These are phyloP conservation scores for Termitomyces sp. DNA, from an alignment of 768 basidiomycete species.

Conservation along the genomic window DNA sequence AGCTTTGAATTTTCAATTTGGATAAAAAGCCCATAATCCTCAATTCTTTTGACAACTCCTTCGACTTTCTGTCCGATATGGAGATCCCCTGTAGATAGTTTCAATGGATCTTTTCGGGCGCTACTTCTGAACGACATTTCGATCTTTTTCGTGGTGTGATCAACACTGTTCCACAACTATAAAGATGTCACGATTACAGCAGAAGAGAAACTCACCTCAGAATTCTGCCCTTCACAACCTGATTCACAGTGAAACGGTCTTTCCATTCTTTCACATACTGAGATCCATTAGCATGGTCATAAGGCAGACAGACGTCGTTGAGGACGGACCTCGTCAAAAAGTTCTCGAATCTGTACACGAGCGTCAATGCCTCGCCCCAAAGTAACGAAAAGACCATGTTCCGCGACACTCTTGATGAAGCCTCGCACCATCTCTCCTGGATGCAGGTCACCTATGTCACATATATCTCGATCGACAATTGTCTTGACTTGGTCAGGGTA, in stretches of 20 bases:
- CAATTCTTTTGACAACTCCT: constrained; percentile 74
- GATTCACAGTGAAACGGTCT: constrained; percentile 66
- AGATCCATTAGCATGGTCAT: constrained; percentile 6
- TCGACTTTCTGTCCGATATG: constrained; percentile 75
- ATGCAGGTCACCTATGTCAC: constrained; percentile 52
- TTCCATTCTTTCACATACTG: constrained; percentile 98
- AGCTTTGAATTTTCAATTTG: constrained; percentile 81
- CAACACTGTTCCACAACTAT: constrained; percentile 44
- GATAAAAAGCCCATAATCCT: constrained; percentile 91
- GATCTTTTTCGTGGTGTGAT: constrained; percentile 68
- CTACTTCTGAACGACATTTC: constrained; percentile 84
- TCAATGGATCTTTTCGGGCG: constrained; percentile 37
- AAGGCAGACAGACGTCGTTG: not conserved
- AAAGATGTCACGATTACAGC: not conserved
- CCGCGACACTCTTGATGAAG: constrained; percentile 82
- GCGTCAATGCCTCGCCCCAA: constrained; percentile 83
- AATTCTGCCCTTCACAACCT: constrained; percentile 84
- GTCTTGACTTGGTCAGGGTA: constrained; percentile 40
- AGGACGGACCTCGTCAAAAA: constrained; percentile 74
- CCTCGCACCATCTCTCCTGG: constrained; percentile 77
- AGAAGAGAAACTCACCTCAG: constrained; percentile 45
- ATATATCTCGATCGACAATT: constrained; percentile 66
- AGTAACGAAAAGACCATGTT: constrained; percentile 86
- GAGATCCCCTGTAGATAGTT: constrained; percentile 49
- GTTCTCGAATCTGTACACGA: constrained; percentile 87